Base-by-base conservation (phyloP, 306 rosid species). In the Cicer pinnatifidum region DNA sequence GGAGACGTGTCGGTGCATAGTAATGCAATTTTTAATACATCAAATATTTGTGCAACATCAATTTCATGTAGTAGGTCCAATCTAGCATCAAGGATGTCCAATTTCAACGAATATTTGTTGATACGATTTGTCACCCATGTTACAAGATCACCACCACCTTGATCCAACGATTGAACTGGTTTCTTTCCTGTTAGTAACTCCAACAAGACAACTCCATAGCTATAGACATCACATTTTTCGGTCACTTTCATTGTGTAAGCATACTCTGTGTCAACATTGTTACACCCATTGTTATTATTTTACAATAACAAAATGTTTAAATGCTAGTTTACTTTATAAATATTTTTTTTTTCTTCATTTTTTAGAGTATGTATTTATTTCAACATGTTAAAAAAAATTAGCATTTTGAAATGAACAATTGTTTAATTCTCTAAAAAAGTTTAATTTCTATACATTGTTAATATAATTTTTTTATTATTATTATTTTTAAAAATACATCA, bases 131-230 rank as follows among this genome's bases (percentile, higher is more conserved):
- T 88, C 28, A 81, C 91, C 93, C 81, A 85, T 13, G 89, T 85
- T 57, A 81, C 97, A 12, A 89, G 92, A 76, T 91, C 92, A 16
- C 93, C 92, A 15, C 96, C 91, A 12, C 97, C 96, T 50, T 86
- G 72, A 51, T 87, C 96, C 5, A 89, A 9, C 11, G 91, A 84
- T 40, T 91, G 96, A 6, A 89, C 88, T 3, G 92, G 84, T 63
- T 89, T 77, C 78, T 73, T 88, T 11, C 97, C 91, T 0, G 96
- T 91, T n/a, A 89, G 60, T 81, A 91, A 81, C 79, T 91, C 95
- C 65, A 87, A 65, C 3, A 91, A 79, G 64, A 91, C 92, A 16
- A 89, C 91, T n/a, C 92, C 91, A 9, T 86, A 91, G 78, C 96
- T 91, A 37, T 91, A 89, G 7, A 91, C 86, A 83, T 91, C 93